phyloP scores from a whole-genome alignment of 257 asterid genomes.

The Solanum peruvianum region DNA sequence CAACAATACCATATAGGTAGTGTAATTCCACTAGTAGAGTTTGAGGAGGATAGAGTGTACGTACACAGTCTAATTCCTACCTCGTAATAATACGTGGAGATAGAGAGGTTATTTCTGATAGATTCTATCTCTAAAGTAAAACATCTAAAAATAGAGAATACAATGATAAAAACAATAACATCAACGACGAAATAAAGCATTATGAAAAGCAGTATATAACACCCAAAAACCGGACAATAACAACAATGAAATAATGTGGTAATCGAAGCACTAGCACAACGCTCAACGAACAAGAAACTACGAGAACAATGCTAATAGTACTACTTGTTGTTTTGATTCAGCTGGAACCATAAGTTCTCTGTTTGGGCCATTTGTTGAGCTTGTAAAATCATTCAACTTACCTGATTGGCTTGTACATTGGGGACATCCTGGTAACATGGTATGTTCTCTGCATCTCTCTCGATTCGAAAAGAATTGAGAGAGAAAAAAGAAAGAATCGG shows the following conservation, averaged over 20 bases:
- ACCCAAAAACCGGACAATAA: not conserved
- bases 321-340: constrained; percentile 11
- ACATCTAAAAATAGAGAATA: not conserved
- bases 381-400: constrained; percentile 57
- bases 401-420: constrained; percentile 94
- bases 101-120: not conserved
- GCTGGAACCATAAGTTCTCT: constrained; percentile 59
- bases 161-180: not conserved
- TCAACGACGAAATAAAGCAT: not conserved
- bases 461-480: not conserved
- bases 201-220: not conserved
- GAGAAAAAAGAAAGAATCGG: not conserved
- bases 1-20: not conserved
- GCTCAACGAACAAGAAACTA: not conserved
- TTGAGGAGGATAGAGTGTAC: not conserved
- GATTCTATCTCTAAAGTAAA: not conserved
- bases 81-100: not conserved
- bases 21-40: not conserved
- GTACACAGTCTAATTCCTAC: not conserved
- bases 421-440: constrained; percentile 99
- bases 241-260: not conserved
- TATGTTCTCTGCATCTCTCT: not conserved
- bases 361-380: constrained; percentile 56
- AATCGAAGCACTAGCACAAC: fast-evolving
- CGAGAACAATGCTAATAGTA: not conserved